phyloP scores from a whole-genome alignment of 2,329 filamentous ascomycete genomes.

The Xylaria arbuscula region DNA sequence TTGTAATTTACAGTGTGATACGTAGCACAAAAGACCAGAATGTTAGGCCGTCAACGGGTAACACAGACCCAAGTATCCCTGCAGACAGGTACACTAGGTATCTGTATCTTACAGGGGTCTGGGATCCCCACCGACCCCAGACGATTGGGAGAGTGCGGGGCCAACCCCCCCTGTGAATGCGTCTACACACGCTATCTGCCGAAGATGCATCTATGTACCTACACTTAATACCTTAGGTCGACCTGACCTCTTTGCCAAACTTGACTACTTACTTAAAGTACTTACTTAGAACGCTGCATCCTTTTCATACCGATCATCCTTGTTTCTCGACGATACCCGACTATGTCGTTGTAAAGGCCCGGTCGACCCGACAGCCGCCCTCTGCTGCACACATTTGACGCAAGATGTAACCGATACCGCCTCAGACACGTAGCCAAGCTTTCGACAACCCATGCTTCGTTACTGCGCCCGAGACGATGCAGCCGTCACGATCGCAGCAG shows the following conservation, averaged over 20 bases:
- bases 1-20: too few relatives aligned
- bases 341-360: not conserved
- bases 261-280: too few relatives aligned
- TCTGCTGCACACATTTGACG: conserved; percentile 4
- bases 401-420: conserved; percentile 43
- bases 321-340: not conserved
- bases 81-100: not conserved
- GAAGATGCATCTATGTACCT: not conserved
- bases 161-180: not conserved
- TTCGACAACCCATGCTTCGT: conserved; percentile 30
- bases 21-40: too few relatives aligned
- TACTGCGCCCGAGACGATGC: conserved; percentile 43
- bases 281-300: not conserved
- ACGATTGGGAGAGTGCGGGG: conserved; percentile 9
- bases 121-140: not conserved
- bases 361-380: not conserved
- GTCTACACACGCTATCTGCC: not conserved
- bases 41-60: too few relatives aligned
- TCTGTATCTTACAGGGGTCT: not conserved
- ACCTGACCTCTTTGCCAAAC: not conserved
- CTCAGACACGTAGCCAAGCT: conserved; percentile 17
- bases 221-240: not conserved
- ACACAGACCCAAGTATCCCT: not conserved
- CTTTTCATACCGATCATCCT: too few relatives aligned
- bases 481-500: conserved; percentile 49